Evolutionary conservation across 1,139 yeast species (phyloP), one percentile per base, ranked within the genome.

Genomic region (Scheffersomyces parashehatae): DNA sequence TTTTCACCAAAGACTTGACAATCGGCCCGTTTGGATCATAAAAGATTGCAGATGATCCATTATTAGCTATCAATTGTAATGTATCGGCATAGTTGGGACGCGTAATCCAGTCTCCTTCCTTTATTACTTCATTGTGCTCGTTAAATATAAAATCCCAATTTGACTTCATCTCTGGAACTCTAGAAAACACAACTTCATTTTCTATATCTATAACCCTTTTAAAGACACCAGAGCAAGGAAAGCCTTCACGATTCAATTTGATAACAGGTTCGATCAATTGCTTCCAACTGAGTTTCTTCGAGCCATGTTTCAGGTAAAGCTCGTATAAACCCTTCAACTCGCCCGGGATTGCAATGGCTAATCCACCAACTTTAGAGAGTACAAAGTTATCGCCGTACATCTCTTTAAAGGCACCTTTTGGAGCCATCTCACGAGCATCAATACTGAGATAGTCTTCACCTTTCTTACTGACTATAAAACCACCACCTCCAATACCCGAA

Each of bases 401-500:
- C 49, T 84, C 73, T 50, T 78, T 77, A 53, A 68, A 68, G 3
- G 95, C 82, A 4, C 45, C 54, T 3, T 60, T 67, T 0, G 98
- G 98, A 0, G 98, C 97, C 70, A 77, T 79, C 63, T 93, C 99
- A 49, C 98, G 70, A 35, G 95, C 95, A 66, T 93, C 96, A 35
- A 90, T 82, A 29, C 83, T 71, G n/a, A 84, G 51, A 5, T 82
- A 75, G 2, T 74, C 72, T 5, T 73, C 54, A 8, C 63, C 75
- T 32, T 66, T 63, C 35, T 79, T 72, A 37, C 87, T 80, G 1
- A 86, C 75, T 38, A 88, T 85, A 56, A 78, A 88, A 0, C 86
- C 88, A 8, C 97, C 97, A 3, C 98, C 99, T 2, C 99, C 99
- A 39, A 91, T 82, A 0, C 99, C 98, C 3, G 95, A 82, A 38